Conservation (phyloP, 208 protist genomes). For the Leishmania turanica region DNA sequence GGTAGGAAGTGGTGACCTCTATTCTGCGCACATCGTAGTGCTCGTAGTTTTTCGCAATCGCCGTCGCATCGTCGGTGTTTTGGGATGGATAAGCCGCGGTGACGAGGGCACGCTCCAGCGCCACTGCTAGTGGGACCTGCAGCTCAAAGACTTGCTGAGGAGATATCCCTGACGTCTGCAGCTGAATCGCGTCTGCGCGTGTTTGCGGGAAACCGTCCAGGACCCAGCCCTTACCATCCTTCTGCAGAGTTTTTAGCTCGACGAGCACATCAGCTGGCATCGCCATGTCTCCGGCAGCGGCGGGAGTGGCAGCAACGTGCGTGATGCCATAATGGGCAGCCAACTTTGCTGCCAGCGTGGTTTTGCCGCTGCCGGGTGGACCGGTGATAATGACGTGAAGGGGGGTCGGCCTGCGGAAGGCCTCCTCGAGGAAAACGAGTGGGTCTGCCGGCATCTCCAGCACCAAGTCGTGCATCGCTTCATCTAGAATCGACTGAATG, state of each 20-base stretch:
- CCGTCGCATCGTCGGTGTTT: not conserved
- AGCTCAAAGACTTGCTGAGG: constrained; percentile 74
- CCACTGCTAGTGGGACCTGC: constrained; percentile 45
- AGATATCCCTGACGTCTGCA: constrained; percentile 71
- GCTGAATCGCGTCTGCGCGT: constrained; percentile 72
- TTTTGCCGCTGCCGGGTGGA: constrained; percentile 91
- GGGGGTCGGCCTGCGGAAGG: constrained; percentile 44
- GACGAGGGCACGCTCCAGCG: constrained; percentile 30
- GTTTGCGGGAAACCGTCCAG: constrained; percentile 84
- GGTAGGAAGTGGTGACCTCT: constrained; percentile 24
- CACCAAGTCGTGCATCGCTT: constrained; percentile 80
- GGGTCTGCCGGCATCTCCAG: constrained; percentile 69
- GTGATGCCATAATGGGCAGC: constrained; percentile 80
- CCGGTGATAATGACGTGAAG: constrained; percentile 82
- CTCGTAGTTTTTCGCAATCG: constrained; percentile 10
- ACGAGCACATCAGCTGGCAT: constrained; percentile 52
- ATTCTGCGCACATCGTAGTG: constrained; percentile 25
- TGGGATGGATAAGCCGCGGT: not conserved
- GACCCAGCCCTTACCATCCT: constrained; percentile 66
- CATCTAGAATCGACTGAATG: constrained; percentile 69
- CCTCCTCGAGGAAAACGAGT: constrained; percentile 54
- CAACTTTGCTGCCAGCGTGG: constrained; percentile 83
- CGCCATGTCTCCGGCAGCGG: constrained; percentile 56
- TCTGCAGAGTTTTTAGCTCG: constrained; percentile 41
- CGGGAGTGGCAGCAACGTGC: constrained; percentile 84